Evolutionary conservation across 2,329 filamentous ascomycete genomes (phyloP).

Genomic region (Penicillium glabrum): DNA sequence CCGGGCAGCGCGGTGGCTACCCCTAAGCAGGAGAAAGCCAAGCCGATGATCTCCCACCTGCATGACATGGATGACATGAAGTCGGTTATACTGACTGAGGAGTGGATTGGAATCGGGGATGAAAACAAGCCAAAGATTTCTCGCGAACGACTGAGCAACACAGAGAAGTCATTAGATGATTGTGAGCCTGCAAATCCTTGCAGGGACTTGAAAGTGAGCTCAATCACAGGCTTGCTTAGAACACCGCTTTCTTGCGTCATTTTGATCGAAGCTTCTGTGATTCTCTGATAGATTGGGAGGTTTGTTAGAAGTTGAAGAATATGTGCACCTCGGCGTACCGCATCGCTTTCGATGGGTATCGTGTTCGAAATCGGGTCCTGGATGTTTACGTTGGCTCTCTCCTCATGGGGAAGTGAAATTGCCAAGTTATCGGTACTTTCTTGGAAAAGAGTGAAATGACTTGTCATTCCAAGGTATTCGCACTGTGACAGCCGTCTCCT

Average conservation of each 20-base stretch:
- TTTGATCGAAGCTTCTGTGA: conserved; percentile 9
- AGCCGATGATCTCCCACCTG: conserved; percentile 3
- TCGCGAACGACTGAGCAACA: background rate
- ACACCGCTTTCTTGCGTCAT: conserved; percentile 16
- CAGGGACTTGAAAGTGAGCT: background rate
- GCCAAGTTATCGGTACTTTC: conserved; percentile 3
- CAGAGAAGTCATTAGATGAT: background rate
- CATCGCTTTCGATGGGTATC: conserved; percentile 9
- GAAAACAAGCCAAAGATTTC: background rate
- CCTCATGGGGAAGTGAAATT: background rate
- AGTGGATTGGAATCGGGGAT: background rate
- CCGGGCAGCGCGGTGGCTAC: background rate
- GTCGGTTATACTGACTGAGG: background rate
- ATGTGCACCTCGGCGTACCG: conserved; percentile 21
- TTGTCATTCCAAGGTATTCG: conserved; percentile 4
- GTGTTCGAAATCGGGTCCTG: background rate
- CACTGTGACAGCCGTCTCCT: conserved; percentile 4
- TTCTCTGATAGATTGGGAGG: conserved; percentile 17
- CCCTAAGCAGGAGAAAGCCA: background rate
- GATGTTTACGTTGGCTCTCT: conserved; percentile 5
- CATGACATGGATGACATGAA: background rate
- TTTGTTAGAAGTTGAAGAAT: conserved; percentile 19
- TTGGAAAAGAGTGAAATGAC: conserved; percentile 3
- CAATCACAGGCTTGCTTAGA: conserved; percentile 16
- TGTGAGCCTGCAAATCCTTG: background rate